These are phyloP conservation scores for Lactifluus hygrophoroides DNA, from an alignment of 768 basidiomycete species.

Conservation along the genomic window DNA sequence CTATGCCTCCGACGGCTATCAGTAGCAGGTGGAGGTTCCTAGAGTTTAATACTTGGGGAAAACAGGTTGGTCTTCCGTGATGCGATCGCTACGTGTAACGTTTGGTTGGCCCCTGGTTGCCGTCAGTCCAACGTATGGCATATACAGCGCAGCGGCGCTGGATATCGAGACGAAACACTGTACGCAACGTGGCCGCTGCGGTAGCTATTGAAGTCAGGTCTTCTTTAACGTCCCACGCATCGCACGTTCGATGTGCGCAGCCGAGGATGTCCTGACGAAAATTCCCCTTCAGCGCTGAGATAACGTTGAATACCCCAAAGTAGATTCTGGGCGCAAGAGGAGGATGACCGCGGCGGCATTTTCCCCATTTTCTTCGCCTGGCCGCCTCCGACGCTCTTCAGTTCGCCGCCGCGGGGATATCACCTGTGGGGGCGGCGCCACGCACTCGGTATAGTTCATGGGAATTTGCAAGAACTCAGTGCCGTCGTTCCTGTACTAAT, in stretches of 20 bases:
- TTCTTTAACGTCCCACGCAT: conserved; percentile 5
- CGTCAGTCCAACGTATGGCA: background rate
- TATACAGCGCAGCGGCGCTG: background rate
- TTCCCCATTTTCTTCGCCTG: background rate
- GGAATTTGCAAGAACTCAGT: background rate
- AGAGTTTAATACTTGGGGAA: background rate
- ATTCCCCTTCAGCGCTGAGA: background rate
- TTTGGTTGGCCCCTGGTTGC: background rate
- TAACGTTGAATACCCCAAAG: background rate
- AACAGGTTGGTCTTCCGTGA: background rate
- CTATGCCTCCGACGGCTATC: background rate
- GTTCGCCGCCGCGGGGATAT: background rate
- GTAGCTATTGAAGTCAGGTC: background rate
- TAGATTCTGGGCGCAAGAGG: background rate
- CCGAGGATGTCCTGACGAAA: background rate
- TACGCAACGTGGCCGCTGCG: too few species aligned
- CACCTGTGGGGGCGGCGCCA: background rate
- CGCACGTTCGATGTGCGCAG: background rate
- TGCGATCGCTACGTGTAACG: conserved; percentile 1
- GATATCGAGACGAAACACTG: background rate
- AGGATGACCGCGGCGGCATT: background rate
- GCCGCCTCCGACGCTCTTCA: background rate
- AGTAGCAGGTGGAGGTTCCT: background rate
- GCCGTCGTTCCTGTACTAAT: background rate
- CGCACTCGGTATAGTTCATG: background rate